These are phyloP conservation scores for Septoria petroselini DNA, from an alignment of 2,329 filamentous ascomycete species.

Conservation along the genomic window DNA sequence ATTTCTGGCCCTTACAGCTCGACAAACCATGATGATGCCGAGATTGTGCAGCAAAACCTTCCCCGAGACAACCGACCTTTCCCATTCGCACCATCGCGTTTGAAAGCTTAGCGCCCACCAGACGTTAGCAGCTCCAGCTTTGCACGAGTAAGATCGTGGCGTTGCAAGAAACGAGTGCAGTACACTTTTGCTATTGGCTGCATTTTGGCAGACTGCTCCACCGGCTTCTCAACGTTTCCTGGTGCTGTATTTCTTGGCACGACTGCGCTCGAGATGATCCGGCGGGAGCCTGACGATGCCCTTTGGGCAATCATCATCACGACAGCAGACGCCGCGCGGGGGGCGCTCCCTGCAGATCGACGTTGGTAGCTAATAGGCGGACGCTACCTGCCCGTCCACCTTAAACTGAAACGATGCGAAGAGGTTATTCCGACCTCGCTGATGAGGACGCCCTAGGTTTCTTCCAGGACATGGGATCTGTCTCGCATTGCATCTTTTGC, in stretches of 20 bases:
- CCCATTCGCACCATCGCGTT: slow-evolving; percentile 17
- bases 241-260: not conserved
- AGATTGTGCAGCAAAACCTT: not conserved
- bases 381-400: slow-evolving; percentile 1
- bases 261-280: not conserved
- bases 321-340: slow-evolving; percentile 7
- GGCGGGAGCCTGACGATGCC: not conserved
- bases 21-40: too few species aligned
- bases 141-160: slow-evolving; percentile 18
- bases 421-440: slow-evolving; percentile 6
- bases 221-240: slow-evolving; percentile 1
- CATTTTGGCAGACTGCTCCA: slow-evolving; percentile 10
- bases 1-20: not conserved
- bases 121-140: slow-evolving; percentile 7
- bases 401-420: slow-evolving; percentile 3
- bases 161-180: slow-evolving; percentile 6
- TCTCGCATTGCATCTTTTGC: slow-evolving; percentile 5
- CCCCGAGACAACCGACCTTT: slow-evolving; percentile 19
- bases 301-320: not conserved
- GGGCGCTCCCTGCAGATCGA: slow-evolving; percentile 7
- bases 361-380: not conserved
- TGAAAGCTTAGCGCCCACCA: slow-evolving; percentile 21
- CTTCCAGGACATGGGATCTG: not conserved
- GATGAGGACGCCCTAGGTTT: not conserved
- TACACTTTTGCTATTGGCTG: slow-evolving; percentile 11